Base-by-base conservation (phyloP, 2,329 filamentous ascomycete genomes). In the Xenoacremonium recifei region DNA sequence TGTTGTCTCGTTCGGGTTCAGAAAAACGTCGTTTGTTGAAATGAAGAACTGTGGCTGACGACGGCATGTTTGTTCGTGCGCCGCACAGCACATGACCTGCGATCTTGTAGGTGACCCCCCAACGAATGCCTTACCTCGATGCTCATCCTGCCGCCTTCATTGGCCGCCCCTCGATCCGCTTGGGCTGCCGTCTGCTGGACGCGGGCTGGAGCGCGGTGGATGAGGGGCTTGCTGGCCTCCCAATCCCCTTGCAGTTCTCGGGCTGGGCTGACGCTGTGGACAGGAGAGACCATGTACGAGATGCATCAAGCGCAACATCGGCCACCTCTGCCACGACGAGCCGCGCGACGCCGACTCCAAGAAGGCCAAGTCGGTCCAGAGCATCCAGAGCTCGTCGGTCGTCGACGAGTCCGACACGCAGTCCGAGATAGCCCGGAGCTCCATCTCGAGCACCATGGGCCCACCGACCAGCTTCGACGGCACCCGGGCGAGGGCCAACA, bases 291-390 rank as follows among this genome's bases (percentile, higher is more conserved):
- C 93, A 61, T 99, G 93, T 79, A 92, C 89, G 60, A 82, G 93
- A 71, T 99, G 93, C 75, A 89, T 97, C 70, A 99, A 97, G 73
- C 85, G 93, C 62, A 96, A 96, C 71, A 99, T 99, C 67, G 93
- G 92, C 59, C 93, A 99, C 69, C 79, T 99, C 54, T 99, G 93
- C 69, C 93, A 96, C 72, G 93, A 99, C 69, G 93, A 97, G 70
- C 92, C 91, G 55, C 85, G 92, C 67, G 92, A 99, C 61, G 75
- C 83, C 54, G 80, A 84, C 49, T 68, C 85, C 46, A 95, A 93
- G 70, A 92, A 91, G 69, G 70, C 79, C 57, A 96, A 92, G 71
- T 77, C 73, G 60, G 49, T 49, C 49, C 61, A 59, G 44, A 78
- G 73, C 62, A 53, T 53, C 45, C 62, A 61, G 48, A 49, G 38